Percentiles rank a stretch among this genome's conserved stretches.
Evolutionary conservation across 2,329 filamentous ascomycete species (phyloP).

Genomic region (Ophiobolus disseminans): DNA sequence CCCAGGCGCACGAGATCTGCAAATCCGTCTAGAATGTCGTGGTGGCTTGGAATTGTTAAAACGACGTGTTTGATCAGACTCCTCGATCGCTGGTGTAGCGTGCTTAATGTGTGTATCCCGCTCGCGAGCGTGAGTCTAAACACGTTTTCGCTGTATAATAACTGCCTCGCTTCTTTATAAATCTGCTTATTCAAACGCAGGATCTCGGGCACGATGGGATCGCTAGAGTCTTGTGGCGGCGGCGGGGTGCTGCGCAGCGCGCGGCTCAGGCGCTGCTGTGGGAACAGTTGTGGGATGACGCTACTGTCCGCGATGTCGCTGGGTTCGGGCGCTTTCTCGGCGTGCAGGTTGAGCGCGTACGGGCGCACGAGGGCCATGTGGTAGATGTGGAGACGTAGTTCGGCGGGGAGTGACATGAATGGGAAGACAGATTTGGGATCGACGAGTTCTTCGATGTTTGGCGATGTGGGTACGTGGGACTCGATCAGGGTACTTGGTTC

Average conservation of each 20-base stretch:
- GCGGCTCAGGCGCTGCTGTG: no score
- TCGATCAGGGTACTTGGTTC: conserved; percentile 27
- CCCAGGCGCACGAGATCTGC: conserved; percentile 55
- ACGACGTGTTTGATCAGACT: conserved; percentile 53
- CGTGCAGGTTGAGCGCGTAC: conserved; percentile 40
- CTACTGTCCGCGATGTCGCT: conserved; percentile 10
- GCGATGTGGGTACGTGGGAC: conserved; percentile 9
- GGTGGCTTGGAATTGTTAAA: conserved; percentile 54
- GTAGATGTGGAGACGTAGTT: conserved; percentile 56
- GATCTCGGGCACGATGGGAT: conserved; percentile 49
- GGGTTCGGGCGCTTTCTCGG: conserved; percentile 18
- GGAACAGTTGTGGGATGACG: no score
- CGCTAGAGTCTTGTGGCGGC: conserved; percentile 3
- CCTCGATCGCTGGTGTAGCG: conserved; percentile 53
- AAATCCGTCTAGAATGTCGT: conserved; percentile 57
- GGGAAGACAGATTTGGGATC: conserved; percentile 33
- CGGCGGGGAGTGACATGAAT: conserved; percentile 55
- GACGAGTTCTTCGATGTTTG: neutral
- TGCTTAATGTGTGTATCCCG: conserved; percentile 48
- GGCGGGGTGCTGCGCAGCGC: conserved; percentile 1
- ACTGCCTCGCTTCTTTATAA: conserved; percentile 42
- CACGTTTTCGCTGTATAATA: conserved; percentile 42
- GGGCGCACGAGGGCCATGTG: conserved; percentile 44
- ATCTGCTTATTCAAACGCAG: conserved; percentile 51
- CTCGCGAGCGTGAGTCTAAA: conserved; percentile 48